A percentile compares a stretch with the other conserved stretches of the same genome.
phyloP scores from a whole-genome alignment of 768 basidiomycete genomes.

The Solioccasus polychromus region DNA sequence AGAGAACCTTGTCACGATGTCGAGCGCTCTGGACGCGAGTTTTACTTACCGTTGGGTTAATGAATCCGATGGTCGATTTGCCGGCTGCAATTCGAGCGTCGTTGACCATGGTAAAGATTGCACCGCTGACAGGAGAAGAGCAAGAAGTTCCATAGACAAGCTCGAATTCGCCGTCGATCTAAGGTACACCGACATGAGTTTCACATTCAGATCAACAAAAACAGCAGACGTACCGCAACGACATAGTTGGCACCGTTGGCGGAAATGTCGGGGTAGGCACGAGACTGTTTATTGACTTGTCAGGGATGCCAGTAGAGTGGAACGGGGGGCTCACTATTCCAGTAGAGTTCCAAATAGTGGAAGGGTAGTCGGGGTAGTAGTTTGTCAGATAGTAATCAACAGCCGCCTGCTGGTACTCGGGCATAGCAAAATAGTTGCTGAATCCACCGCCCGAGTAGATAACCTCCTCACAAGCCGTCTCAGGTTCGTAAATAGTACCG shows the following conservation, averaged over 20 bases:
- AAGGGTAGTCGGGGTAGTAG: conserved; percentile 26
- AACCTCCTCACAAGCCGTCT: conserved; percentile 29
- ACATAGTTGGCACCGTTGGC: conserved; percentile 35
- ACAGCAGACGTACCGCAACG: conserved; percentile 11
- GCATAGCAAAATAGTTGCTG: conserved; percentile 42
- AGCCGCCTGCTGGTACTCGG: conserved; percentile 37
- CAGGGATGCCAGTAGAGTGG: conserved; percentile 18
- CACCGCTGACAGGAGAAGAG: conserved; percentile 30
- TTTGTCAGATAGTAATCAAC: conserved; percentile 32
- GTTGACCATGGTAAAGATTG: conserved; percentile 36
- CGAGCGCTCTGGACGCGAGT: conserved; percentile 12
- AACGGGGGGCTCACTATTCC: conserved; percentile 4
- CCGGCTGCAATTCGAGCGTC: conserved; percentile 33
- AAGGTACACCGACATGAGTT: background rate
- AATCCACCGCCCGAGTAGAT: conserved; percentile 33
- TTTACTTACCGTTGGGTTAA: conserved; percentile 44
- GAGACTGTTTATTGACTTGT: conserved; percentile 33
- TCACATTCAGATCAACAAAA: background rate
- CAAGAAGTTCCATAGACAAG: conserved; percentile 34
- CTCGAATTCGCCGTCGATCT: conserved; percentile 38
- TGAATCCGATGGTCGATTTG: conserved; percentile 38
- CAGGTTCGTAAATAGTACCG: conserved; percentile 26
- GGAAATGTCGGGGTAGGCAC: conserved; percentile 37
- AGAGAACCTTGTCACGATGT: background rate
- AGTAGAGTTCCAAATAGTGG: conserved; percentile 26